Base-by-base conservation (phyloP, 2,329 filamentous ascomycete species). In the Rutstroemia sp. region DNA sequence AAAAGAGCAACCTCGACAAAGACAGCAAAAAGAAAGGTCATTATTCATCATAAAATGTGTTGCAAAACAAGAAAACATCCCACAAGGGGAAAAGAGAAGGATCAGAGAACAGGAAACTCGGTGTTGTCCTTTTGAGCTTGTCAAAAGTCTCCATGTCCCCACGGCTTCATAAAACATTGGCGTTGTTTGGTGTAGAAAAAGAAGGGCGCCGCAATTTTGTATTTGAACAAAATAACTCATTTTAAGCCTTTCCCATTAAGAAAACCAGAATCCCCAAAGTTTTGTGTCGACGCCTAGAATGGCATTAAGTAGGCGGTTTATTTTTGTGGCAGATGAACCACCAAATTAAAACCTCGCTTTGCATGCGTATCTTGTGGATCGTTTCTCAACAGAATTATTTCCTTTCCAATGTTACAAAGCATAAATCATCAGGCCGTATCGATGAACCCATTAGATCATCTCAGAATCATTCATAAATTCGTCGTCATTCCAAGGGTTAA, bases 401-500 rank as follows among this genome's bases (percentile, higher is more conserved):
- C 61, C 59, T 56, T 53, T 51, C 40, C 55, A 40, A 48, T 54
- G 51, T 59, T 57, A 58, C 61, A 61, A 59, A 58, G 61, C 61
- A 58, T 63, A 54, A 60, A 53, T 63, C 61, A 47, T 63, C 53
- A 63, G 55, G 53, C 58, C 59, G 52, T 60, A 49, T 54, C 56
- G 55, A 63, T 59, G 51, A 50, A 30, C 39, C 47, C 48, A 54
- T 60, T 54, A 50, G 54, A 51, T 57, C 59, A 60, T 63, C 51
- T 62, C 47, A 51, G 48, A 70, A 69, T 67, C 66, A 66, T 70
- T 68, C 73, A 71, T 65, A 73, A 70, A 67, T 64, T 70, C 64
- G 60, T 73, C 69, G 68, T 73, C 67, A 69, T 70, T 65, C 65
- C 69, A 64, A 71, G 68, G 44, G 19, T 68, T 68, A 57, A 67